Base-by-base conservation (phyloP, 192 early-diverging fungal species). In the Phycomyces nitens region DNA sequence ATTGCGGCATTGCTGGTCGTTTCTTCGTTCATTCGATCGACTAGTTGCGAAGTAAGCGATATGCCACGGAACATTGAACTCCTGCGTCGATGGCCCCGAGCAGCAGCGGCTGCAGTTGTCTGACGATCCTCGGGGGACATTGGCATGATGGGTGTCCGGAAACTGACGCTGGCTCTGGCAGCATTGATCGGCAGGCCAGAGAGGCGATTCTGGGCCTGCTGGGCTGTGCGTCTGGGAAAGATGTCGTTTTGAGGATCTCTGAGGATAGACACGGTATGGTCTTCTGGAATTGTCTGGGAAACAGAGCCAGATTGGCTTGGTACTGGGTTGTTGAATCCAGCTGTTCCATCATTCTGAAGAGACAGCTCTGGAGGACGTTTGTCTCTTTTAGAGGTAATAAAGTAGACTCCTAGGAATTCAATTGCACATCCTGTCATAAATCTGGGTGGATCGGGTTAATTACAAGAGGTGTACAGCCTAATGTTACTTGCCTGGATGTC, bases 351-450 rank as follows among this genome's bases (percentile, higher is more conserved):
- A 12, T 60, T 60, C n/a, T 60, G 18, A 41, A 49, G 29, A 50
- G 27, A 10, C 6, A 69, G n/a, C 0, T 58, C 42, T 16, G 41
- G 60, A 0, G 53, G 44, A 2, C 29, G 44, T 47, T 47, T 47
- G 44, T 47, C 63, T 11, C 82, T 70, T 40, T 84, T 76, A 0
- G 83, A 81, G 8, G 87, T 88, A 49, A 90, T 90, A 14, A 90
- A 76, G 49, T 82, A 86, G 2, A 90, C 88, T 5, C 87, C 88
- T 16, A 85, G 43, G 58, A 87, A 90, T 29, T 84, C 86, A 58
- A 79, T 66, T 12, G 79, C 56, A 56, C 86, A 86, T 10, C 87
- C 88, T 6, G 73, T 58, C 43, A 88, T 70, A 54, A 85, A 88
- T 26, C 73, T 41, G 41, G 65, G 51, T n/a, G 43, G 51, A 58